Conservation (phyloP, 2,329 filamentous ascomycete species). For the Claviceps citrina region DNA sequence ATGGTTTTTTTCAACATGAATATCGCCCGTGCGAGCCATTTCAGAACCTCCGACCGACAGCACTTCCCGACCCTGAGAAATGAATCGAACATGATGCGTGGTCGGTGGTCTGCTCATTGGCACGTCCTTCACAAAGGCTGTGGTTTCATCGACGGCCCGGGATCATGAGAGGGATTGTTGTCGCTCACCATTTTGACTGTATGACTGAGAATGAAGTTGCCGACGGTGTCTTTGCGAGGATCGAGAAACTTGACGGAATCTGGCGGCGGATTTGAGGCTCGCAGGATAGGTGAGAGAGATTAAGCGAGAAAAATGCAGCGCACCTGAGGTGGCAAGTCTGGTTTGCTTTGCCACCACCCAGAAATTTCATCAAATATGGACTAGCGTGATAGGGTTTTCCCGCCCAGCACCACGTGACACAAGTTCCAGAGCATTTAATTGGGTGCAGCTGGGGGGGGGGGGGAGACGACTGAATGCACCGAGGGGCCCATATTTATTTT, state of each 20-base stretch:
- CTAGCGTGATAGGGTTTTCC: constrained; percentile 25
- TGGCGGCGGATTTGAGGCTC: constrained; percentile 40
- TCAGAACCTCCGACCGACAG: constrained; percentile 7
- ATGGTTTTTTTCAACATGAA: constrained; percentile 1
- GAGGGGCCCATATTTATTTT: constrained; percentile 1
- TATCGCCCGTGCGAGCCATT: background rate
- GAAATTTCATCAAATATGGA: constrained; percentile 22
- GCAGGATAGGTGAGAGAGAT: constrained; percentile 31
- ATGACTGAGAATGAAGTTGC: constrained; percentile 26
- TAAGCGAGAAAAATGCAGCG: constrained; percentile 35
- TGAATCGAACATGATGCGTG: constrained; percentile 9
- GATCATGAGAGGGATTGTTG: constrained; percentile 10
- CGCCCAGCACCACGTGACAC: constrained; percentile 23
- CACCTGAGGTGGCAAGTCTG: constrained; percentile 18
- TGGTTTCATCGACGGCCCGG: constrained; percentile 8
- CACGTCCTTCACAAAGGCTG: constrained; percentile 9
- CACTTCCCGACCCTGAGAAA: constrained; percentile 6
- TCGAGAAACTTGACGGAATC: constrained; percentile 36
- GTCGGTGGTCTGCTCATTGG: constrained; percentile 2
- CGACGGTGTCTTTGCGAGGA: constrained; percentile 32
- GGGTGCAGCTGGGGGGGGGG: constrained; percentile 1
- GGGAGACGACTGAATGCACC: background rate
- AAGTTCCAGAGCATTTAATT: constrained; percentile 7
- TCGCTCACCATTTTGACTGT: constrained; percentile 56
- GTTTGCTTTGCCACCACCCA: constrained; percentile 19